These are phyloP conservation scores for Neurospora tetrasperma DNA, from an alignment of 495 filamentous ascomycete genomes.

Conservation along the genomic window DNA sequence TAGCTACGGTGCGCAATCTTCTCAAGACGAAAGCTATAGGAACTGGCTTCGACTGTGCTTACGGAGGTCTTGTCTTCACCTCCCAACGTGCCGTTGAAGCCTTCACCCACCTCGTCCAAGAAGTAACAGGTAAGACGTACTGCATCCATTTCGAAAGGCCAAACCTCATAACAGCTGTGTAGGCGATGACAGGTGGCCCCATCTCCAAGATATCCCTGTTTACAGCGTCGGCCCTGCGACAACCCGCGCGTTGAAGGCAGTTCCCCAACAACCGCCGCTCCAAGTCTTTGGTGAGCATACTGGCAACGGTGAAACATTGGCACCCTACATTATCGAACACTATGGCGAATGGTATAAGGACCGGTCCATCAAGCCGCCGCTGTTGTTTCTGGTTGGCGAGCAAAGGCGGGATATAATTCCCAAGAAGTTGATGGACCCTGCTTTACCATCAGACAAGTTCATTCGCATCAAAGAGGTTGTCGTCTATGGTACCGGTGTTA, in stretches of 20 bases:
- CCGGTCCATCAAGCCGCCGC: slow-evolving; percentile 40
- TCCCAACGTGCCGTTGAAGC: slow-evolving; percentile 90
- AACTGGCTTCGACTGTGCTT: slow-evolving; percentile 29
- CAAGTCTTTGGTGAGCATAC: slow-evolving; percentile 63
- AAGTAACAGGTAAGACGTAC: slow-evolving; percentile 29
- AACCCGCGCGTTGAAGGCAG: slow-evolving; percentile 53
- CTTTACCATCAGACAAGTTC: slow-evolving; percentile 28
- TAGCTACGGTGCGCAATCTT: slow-evolving; percentile 27
- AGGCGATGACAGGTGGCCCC: slow-evolving; percentile 30
- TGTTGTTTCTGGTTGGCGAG: slow-evolving; percentile 84
- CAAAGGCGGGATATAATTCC: slow-evolving; percentile 83
- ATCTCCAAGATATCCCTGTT: slow-evolving; percentile 47
- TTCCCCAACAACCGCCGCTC: slow-evolving; percentile 38
- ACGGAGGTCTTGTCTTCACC: slow-evolving; percentile 86
- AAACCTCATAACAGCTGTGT: slow-evolving; percentile 4
- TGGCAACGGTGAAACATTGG: slow-evolving; percentile 73
- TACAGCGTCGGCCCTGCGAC: slow-evolving; percentile 95
- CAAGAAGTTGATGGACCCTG: slow-evolving; percentile 51
- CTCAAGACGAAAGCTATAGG: slow-evolving; percentile 29
- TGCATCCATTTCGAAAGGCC: not conserved
- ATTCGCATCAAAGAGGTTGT: slow-evolving; percentile 66
- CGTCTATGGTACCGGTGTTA: slow-evolving; percentile 77
- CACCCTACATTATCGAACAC: slow-evolving; percentile 63
- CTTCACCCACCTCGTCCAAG: slow-evolving; percentile 56
- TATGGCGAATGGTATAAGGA: slow-evolving; percentile 41